These are phyloP conservation scores for Brassica balearica DNA, from an alignment of 441 rosid species.

Conservation along the genomic window DNA sequence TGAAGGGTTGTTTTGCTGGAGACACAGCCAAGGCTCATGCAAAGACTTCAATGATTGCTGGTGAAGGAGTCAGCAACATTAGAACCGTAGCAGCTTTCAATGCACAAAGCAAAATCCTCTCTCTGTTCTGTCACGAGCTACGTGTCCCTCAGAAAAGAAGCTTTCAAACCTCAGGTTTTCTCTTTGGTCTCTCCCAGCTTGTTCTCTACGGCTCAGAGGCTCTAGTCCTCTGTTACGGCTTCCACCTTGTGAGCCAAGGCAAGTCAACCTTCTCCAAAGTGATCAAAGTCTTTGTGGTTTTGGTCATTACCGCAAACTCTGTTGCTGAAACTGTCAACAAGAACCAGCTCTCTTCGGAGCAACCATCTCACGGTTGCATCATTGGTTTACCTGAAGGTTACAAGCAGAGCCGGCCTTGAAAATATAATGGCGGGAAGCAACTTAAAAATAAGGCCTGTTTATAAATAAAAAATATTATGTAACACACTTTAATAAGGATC, in stretches of 20 bases:
- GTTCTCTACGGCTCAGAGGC: constrained; percentile 94
- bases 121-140: constrained; percentile 82
- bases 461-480: too few relatives aligned
- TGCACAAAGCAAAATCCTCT: constrained; percentile 87
- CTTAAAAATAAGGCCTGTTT: too few relatives aligned
- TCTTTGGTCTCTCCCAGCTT: constrained; percentile 96
- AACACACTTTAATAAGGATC: too few relatives aligned
- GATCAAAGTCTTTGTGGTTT: constrained; percentile 93
- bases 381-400: too few relatives aligned
- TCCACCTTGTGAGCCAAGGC: constrained; percentile 88
- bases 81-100: constrained; percentile 98
- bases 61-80: constrained; percentile 98
- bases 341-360: constrained; percentile 96
- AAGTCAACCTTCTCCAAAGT: constrained; percentile 97
- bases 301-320: constrained; percentile 92
- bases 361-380: constrained; percentile 45
- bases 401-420: too few relatives aligned
- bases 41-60: constrained; percentile 99
- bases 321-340: constrained; percentile 98
- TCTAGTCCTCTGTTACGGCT: constrained; percentile 95
- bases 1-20: constrained; percentile 71
- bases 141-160: constrained; percentile 78
- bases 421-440: too few relatives aligned
- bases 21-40: constrained; percentile 99
- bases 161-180: constrained; percentile 81